Conservation (phyloP, 352 stramenopile species). For the Lagenidium giganteum region DNA sequence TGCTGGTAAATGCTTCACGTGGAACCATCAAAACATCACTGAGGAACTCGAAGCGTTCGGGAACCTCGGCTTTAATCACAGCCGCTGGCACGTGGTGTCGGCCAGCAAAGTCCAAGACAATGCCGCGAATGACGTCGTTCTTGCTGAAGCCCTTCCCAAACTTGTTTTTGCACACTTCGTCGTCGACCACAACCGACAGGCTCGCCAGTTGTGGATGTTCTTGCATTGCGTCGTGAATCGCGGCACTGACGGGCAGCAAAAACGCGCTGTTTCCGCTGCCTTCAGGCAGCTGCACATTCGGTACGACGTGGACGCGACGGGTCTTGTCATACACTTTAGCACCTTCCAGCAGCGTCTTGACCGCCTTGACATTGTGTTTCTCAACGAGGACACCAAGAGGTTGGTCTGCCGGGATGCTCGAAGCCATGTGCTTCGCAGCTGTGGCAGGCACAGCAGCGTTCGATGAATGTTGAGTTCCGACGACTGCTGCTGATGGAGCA, state of each 20-base stretch:
- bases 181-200: constrained; percentile 39
- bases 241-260: constrained; percentile 48
- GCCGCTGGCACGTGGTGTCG: constrained; percentile 29
- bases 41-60: constrained; percentile 77
- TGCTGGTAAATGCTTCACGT: constrained; percentile 54
- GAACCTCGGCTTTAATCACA: constrained; percentile 17
- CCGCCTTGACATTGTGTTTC: constrained; percentile 66
- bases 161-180: constrained; percentile 70
- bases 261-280: constrained; percentile 28
- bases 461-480: neutral
- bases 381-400: constrained; percentile 29
- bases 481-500: neutral
- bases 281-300: constrained; percentile 9
- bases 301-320: constrained; percentile 53
- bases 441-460: too few relatives aligned
- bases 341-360: constrained; percentile 74
- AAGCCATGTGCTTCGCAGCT: too few relatives aligned
- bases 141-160: constrained; percentile 73
- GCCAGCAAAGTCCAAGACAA: constrained; percentile 43
- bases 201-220: constrained; percentile 23
- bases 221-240: constrained; percentile 24
- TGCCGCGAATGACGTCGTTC: constrained; percentile 64
- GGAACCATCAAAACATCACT: constrained; percentile 67
- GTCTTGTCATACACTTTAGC: constrained; percentile 71
- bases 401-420: neutral